Percentiles rank a stretch among this genome's conserved stretches.
Evolutionary conservation across 1,284 basidiomycete species (phyloP).

Genomic region (Moesziomyces antarcticus): DNA sequence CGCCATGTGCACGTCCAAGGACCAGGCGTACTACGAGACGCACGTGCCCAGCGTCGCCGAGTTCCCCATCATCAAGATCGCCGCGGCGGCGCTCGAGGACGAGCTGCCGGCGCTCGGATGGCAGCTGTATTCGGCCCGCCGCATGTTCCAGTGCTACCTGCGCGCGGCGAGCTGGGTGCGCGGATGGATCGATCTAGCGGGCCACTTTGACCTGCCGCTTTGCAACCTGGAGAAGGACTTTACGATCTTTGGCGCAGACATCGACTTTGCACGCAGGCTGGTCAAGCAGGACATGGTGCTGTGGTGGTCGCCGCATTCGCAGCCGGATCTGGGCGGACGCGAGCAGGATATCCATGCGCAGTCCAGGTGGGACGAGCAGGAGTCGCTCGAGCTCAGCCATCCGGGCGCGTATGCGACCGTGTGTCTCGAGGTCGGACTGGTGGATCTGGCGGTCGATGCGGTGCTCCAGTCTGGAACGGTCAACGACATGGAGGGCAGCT

Average conservation of each 20-base stretch:
- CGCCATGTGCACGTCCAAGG: slow-evolving; percentile 86
- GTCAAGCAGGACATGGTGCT: slow-evolving; percentile 88
- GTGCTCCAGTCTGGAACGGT: slow-evolving; percentile 93
- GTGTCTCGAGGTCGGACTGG: slow-evolving; percentile 87
- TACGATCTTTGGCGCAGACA: slow-evolving; percentile 85
- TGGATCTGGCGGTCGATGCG: slow-evolving; percentile 92
- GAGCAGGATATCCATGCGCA: slow-evolving; percentile 82
- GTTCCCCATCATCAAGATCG: slow-evolving; percentile 89
- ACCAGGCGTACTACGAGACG: slow-evolving; percentile 84
- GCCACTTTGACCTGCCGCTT: slow-evolving; percentile 93
- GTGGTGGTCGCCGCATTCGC: slow-evolving; percentile 87
- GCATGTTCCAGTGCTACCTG: slow-evolving; percentile 87
- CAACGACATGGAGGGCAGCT: slow-evolving; percentile 93
- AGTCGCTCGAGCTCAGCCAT: slow-evolving; percentile 87
- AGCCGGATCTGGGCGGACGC: slow-evolving; percentile 91
- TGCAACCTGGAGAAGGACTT: slow-evolving; percentile 88
- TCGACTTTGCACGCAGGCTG: slow-evolving; percentile 88
- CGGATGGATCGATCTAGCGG: slow-evolving; percentile 82
- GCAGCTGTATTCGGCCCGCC: slow-evolving; percentile 71
- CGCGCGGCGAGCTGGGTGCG: slow-evolving; percentile 82
- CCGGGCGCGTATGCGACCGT: slow-evolving; percentile 93
- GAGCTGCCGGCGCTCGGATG: slow-evolving; percentile 72
- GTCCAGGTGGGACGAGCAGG: slow-evolving; percentile 68
- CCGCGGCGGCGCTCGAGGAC: slow-evolving; percentile 79
- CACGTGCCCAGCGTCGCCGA: slow-evolving; percentile 76